These are phyloP conservation scores for Coemansia sp. DNA, from an alignment of 192 early-diverging fungal species.

Conservation along the genomic window DNA sequence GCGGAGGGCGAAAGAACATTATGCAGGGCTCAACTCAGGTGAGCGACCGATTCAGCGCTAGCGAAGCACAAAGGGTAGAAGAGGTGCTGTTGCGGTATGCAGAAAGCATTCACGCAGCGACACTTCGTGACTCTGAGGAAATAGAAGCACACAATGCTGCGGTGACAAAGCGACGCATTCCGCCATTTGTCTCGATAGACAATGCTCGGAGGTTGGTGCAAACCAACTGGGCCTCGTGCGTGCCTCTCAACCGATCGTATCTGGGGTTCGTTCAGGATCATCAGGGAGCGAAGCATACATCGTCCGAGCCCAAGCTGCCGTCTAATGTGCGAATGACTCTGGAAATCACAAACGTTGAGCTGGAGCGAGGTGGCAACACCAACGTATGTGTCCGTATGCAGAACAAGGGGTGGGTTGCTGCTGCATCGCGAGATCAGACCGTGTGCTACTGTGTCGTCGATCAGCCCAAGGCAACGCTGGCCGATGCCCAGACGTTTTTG, in stretches of 20 bases:
- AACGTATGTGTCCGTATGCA: conserved; percentile 44
- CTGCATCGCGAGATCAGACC: background rate
- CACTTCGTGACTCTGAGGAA: conserved; percentile 22
- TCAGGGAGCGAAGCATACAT: background rate
- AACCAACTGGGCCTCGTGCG: conserved; percentile 12
- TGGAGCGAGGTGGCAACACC: background rate
- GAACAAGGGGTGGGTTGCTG: conserved; percentile 51
- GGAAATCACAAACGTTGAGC: conserved; percentile 22
- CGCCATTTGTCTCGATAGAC: conserved; percentile 22
- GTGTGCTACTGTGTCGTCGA: conserved; percentile 37
- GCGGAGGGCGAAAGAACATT: background rate
- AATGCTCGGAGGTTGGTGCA: conserved; percentile 1
- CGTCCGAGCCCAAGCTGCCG: conserved; percentile 1
- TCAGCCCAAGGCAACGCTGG: conserved; percentile 47
- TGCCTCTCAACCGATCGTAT: conserved; percentile 27
- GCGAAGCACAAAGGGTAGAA: conserved; percentile 20
- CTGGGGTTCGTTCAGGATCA: conserved; percentile 8
- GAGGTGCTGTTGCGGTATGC: conserved; percentile 31
- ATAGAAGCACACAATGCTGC: background rate
- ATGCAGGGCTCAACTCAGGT: background rate
- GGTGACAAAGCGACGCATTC: conserved; percentile 17
- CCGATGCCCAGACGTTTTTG: conserved; percentile 36
- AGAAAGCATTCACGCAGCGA: conserved; percentile 35
- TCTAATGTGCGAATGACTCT: conserved; percentile 20
- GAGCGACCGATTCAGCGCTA: conserved; percentile 3